Evolutionary conservation across 345 rosid genomes (phyloP), one percentile per base, ranked within the genome.

Genomic region (Melaleuca quinquenervia): DNA sequence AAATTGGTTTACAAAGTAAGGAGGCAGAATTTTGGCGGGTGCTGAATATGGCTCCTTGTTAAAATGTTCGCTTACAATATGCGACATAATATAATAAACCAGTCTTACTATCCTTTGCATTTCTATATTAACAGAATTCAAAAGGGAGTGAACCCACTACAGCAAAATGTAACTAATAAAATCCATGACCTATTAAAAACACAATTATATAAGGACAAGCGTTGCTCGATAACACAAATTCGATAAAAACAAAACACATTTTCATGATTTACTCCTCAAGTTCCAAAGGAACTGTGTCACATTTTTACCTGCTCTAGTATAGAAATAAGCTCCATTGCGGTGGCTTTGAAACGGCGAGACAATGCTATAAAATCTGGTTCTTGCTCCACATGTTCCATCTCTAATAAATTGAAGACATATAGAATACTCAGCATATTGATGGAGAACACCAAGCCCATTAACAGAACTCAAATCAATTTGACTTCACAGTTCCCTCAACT

Each of bases 251-350:
- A n/a, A 58, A 70, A 36, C 44, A 32, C 26, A 18, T 21, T 18
- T 36, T 70, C 80, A 36, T 36, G 48, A 36, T 70, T 70, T 5
- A 24, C 48, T 70, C 24, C 48, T 36, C 60, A 55, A 49, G 21
- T 41, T 27, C 83, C 83, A 5, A 44, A 82, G 52, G 53, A 82
- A 82, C 9, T 14, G 3, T 15, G 10, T 20, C 12, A 1, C 18
- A 8, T 56, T 50, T 85, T 86, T 89, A 95, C 99, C 98, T 96
- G 99, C 94, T 97, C 99, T 88, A 97, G 98, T 86, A 94, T 91
- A 88, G 99, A 94, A 86, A 97, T 96, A 87, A 97, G 98, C 90
- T 97, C 99, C 97, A 91, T 93, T 62, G 99, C 99, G 78, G 98
- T 94, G 83, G 95, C 93, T 91, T 96, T 97, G 92, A 97, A 97